Conservation (phyloP, 257 asterid species). For the Schizonepeta tenuifolia region DNA sequence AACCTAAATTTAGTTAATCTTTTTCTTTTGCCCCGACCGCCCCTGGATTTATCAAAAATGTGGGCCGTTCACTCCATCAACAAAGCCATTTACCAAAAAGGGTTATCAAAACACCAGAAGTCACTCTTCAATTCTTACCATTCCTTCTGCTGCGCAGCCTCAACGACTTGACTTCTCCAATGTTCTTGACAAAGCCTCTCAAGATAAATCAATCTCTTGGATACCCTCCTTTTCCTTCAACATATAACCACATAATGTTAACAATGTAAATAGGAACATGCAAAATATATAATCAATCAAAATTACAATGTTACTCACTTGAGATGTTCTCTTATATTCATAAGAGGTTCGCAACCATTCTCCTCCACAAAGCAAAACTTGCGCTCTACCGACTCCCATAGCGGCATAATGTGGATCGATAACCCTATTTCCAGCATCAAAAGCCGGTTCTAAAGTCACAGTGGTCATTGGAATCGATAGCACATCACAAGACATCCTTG, state of each 20-base stretch:
- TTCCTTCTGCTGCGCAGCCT: not conserved
- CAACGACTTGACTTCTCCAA: not conserved
- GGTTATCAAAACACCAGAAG: not conserved
- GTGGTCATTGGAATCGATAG: slow-evolving; percentile 2
- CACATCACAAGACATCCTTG: not conserved
- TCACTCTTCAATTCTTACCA: not conserved
- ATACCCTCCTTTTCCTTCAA: not conserved
- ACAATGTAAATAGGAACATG: not conserved
- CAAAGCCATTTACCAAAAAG: too few relatives aligned
- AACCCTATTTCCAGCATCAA: not conserved
- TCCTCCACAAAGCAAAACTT: not conserved
- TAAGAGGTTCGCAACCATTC: not conserved
- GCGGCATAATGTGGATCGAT: not conserved
- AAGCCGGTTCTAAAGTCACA: not conserved
- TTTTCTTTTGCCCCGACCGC: too few relatives aligned
- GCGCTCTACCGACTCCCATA: not conserved
- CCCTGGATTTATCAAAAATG: too few relatives aligned
- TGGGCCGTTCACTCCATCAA: too few relatives aligned
- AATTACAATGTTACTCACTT: not conserved
- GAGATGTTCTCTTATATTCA: not conserved
- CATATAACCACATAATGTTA: not conserved
- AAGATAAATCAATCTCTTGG: not conserved
- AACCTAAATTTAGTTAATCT: too few relatives aligned
- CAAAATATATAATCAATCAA: not conserved
- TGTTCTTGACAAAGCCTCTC: not conserved